Evolutionary conservation across 1,284 basidiomycete genomes (phyloP), one percentile per base, ranked within the genome.

Genomic region (Trichosporon sp.): DNA sequence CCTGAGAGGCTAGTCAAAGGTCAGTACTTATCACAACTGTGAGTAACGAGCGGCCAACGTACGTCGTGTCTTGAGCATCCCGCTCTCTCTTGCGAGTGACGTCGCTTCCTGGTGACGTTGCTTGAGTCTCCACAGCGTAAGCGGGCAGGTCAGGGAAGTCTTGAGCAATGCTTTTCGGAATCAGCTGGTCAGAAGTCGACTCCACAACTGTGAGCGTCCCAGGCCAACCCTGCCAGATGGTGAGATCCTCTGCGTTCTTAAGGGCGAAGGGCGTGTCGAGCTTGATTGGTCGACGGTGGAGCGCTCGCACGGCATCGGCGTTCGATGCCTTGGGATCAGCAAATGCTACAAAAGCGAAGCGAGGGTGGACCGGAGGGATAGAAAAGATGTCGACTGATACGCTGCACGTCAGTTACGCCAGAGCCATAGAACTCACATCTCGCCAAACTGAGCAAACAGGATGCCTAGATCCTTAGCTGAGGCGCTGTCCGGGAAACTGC

Each of bases 361-460:
- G 75, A 10, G 75, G 75, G 46, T 71, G 67, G 23, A 68, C 57
- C 0, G 75, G 70, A 1, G 75, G 73, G 19, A 80, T 72, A 56
- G 78, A 77, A 61, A 78, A 80, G 60, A 80, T 78, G 68, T 80
- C 79, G 31, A 80, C 78, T 2, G 78, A 72, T 4, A 73, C 61
- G 52, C 78, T 80, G 63, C 23, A 1, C n/a, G 59, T 72, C 31
- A 73, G 65, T 52, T 14, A 6, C 29, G 2, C 6, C 0, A 29
- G 14, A 14, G 3, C 23, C 13, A 3, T 23, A 10, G 0, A 1
- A 71, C 77, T 73, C 62, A 79, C 79, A 80, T 76, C 32, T 77
- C 69, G 11, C 79, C 79, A 63, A 74, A 80, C 60, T 79, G 77
- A 1, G 76, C 77, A 56, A 80, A 80, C 6, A 80, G 61, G 11